Evolutionary conservation across 179 eudicot species (phyloP).

Genomic region (Spinacia oleracea): DNA sequence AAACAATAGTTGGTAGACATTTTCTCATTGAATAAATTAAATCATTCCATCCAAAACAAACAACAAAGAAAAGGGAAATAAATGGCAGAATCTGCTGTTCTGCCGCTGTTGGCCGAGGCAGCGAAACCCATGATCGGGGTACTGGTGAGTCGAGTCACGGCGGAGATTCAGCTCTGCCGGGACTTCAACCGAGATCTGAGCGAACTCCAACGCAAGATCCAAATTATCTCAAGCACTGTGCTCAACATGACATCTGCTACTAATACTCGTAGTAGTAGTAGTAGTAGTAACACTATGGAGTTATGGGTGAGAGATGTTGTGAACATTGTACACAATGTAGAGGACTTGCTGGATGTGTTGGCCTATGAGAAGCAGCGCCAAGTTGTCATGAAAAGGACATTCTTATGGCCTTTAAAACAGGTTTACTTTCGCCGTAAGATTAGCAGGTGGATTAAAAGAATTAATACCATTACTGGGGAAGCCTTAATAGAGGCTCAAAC

Average conservation of each 20-base stretch:
- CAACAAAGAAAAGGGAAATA: not conserved
- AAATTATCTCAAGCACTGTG: not conserved
- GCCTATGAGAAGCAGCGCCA: not conserved
- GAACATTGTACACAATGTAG: not conserved
- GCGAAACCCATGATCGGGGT: not conserved
- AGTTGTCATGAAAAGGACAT: not conserved
- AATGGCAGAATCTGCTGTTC: not conserved
- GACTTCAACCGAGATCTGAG: not conserved
- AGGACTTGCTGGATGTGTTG: slow-evolving; percentile 19
- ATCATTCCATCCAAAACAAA: too few species aligned
- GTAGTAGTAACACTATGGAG: not conserved
- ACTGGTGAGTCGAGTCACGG: not conserved
- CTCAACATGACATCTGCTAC: not conserved
- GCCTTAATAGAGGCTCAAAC: not conserved
- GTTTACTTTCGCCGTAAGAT: not conserved
- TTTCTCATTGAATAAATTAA: too few species aligned
- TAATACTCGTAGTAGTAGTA: too few species aligned
- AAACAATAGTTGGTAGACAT: too few species aligned
- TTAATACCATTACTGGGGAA: not conserved
- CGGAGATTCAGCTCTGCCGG: not conserved
- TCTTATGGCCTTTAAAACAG: not conserved
- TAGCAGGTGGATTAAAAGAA: not conserved
- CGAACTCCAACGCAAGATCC: not conserved
- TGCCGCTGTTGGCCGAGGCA: not conserved
- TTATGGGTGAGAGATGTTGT: not conserved